These are phyloP conservation scores for Phytophthora melonis DNA, from an alignment of 352 stramenopile genomes.

Conservation along the genomic window DNA sequence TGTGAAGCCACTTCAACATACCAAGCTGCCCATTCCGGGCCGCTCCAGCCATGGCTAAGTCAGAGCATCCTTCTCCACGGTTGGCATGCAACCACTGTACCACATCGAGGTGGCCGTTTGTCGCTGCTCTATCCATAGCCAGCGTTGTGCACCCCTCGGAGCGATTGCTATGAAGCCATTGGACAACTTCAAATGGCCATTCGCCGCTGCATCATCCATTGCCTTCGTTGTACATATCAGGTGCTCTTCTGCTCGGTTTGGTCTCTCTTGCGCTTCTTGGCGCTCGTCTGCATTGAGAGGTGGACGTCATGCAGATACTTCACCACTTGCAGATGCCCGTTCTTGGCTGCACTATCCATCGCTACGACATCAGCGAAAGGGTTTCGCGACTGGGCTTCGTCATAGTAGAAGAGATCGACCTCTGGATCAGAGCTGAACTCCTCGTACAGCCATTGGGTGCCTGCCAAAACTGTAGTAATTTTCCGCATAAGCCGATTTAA, in stretches of 20 bases:
- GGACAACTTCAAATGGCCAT: not conserved
- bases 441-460: not conserved
- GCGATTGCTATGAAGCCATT: conserved; percentile 1
- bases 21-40: not conserved
- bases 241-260: not conserved
- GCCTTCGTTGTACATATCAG: not conserved
- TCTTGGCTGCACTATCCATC: not conserved
- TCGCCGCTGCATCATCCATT: not conserved
- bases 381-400: not conserved
- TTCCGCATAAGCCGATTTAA: too few relatives aligned
- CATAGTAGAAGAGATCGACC: not conserved
- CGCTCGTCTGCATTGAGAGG: not conserved
- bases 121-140: not conserved
- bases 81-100: not conserved
- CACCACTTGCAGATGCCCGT: not conserved
- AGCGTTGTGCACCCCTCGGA: not conserved
- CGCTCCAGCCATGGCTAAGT: not conserved
- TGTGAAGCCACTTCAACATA: not conserved
- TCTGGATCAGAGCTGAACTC: not conserved
- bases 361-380: not conserved
- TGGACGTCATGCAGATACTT: not conserved
- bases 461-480: too few relatives aligned
- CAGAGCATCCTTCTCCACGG: not conserved
- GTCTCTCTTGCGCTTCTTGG: not conserved
- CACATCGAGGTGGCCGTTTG: not conserved